Percentiles rank a stretch among this genome's conserved stretches.
Conservation (phyloP, 176 grass and related monocot species). For the Poa pratensis region DNA sequence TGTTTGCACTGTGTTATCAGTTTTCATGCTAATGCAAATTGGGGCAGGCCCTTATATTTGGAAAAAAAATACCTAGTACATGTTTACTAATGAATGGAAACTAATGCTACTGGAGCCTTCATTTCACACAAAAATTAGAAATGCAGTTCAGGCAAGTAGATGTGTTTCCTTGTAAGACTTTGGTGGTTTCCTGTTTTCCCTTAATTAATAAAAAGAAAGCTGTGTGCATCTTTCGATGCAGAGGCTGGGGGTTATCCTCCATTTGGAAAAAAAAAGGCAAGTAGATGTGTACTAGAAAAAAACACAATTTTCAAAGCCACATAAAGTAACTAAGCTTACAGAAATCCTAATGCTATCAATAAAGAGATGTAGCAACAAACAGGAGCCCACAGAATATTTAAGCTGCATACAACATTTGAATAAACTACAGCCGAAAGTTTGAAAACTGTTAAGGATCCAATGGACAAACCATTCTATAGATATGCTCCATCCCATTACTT, state of each 20-base stretch:
- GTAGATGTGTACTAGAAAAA: background rate
- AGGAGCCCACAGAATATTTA: background rate
- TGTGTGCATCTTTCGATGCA: no score
- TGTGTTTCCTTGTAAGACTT: background rate
- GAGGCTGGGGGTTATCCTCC: no score
- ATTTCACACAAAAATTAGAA: background rate
- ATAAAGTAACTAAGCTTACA: background rate
- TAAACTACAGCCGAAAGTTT: background rate
- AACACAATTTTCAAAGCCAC: background rate
- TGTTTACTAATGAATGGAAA: background rate
- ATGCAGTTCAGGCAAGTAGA: background rate
- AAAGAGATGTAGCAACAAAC: background rate
- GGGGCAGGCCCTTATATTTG: no score
- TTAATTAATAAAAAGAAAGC: no score
- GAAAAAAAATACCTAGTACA: no score
- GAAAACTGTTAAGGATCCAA: constrained; percentile 15
- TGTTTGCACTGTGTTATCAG: no score
- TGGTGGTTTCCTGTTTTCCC: no score
- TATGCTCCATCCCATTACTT: constrained; percentile 70
- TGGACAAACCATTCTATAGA: constrained; percentile 75
- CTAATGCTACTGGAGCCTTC: background rate
- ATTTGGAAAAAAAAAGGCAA: background rate
- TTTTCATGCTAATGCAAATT: no score
- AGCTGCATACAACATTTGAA: background rate
- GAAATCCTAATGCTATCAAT: background rate